Percentiles rank a stretch among this genome's conserved stretches.
These are phyloP conservation scores for Stagonosporopsis rhizophila DNA, from an alignment of 2,329 filamentous ascomycete species.

Conservation along the genomic window DNA sequence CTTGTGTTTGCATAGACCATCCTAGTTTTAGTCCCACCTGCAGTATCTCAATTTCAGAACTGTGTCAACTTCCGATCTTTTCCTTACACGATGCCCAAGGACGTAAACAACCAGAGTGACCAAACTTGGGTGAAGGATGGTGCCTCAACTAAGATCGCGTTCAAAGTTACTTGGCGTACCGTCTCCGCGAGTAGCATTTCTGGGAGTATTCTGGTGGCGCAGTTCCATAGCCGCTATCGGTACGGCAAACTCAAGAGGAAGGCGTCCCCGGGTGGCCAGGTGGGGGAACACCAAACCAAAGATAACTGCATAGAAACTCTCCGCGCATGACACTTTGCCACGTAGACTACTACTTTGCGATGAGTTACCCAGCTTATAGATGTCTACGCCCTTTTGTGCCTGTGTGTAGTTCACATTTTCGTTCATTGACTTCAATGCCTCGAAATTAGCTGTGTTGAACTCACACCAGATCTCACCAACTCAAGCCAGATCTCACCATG, in stretches of 20 bases:
- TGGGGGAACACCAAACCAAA: neutral
- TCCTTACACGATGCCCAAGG: neutral
- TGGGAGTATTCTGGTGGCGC: neutral
- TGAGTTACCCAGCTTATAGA: neutral
- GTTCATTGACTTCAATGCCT: neutral
- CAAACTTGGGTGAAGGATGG: no score
- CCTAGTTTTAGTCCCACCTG: neutral
- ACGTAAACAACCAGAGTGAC: no score
- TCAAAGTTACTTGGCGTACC: neutral
- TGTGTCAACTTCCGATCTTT: neutral
- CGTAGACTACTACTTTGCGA: neutral
- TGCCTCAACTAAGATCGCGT: no score
- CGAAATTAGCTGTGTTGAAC: neutral
- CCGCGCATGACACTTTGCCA: neutral
- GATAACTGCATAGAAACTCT: neutral
- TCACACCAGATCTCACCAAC: neutral
- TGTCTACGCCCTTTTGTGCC: neutral
- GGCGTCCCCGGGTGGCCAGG: neutral
- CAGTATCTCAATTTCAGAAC: neutral
- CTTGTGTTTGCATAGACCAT: slow-evolving; percentile 20
- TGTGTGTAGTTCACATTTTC: neutral
- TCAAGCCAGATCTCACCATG: slow-evolving; percentile 15
- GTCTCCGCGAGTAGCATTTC: no score
- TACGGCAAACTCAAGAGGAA: neutral
- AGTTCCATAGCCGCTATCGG: neutral